A percentile compares a stretch with the other conserved stretches of the same genome.
These are phyloP conservation scores for Endoconidiophora laricicola DNA, from an alignment of 2,329 filamentous ascomycete genomes.

Conservation along the genomic window DNA sequence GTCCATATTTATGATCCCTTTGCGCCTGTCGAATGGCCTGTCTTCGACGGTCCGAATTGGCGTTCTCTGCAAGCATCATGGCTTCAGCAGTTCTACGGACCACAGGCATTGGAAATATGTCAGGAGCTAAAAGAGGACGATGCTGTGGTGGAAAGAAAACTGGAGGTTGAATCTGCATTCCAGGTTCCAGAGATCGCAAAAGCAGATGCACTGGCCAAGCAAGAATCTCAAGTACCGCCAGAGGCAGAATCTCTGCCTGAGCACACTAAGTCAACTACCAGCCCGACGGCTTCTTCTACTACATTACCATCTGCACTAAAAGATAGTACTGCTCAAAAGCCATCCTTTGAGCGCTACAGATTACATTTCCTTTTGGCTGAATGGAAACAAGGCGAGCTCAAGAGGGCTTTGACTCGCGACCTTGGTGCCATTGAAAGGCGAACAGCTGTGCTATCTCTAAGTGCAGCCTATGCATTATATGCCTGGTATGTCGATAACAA, in stretches of 20 bases:
- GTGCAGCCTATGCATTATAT: constrained; percentile 6
- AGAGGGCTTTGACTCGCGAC: constrained; percentile 9
- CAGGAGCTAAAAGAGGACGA: no score
- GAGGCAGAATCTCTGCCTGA: background rate
- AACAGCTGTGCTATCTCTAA: constrained; percentile 7
- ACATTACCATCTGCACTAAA: background rate
- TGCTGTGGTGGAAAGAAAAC: no score
- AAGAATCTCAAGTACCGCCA: background rate
- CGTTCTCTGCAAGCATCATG: constrained; percentile 10
- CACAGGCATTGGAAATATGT: background rate
- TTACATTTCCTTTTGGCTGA: constrained; percentile 9
- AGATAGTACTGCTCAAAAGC: background rate
- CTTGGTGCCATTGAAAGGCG: constrained; percentile 10
- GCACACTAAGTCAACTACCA: background rate
- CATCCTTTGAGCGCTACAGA: constrained; percentile 7
- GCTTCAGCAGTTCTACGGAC: constrained; percentile 12
- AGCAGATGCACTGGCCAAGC: no score
- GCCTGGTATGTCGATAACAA: constrained; percentile 8
- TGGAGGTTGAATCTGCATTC: no score
- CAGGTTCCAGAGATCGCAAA: no score
- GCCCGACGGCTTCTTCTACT: background rate
- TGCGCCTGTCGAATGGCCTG: constrained; percentile 9
- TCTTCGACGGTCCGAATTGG: constrained; percentile 12
- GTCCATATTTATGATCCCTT: constrained; percentile 10
- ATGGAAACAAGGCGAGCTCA: constrained; percentile 11